These are phyloP conservation scores for Escallonia rubra DNA, from an alignment of 129 eudicot genomes.

Conservation along the genomic window DNA sequence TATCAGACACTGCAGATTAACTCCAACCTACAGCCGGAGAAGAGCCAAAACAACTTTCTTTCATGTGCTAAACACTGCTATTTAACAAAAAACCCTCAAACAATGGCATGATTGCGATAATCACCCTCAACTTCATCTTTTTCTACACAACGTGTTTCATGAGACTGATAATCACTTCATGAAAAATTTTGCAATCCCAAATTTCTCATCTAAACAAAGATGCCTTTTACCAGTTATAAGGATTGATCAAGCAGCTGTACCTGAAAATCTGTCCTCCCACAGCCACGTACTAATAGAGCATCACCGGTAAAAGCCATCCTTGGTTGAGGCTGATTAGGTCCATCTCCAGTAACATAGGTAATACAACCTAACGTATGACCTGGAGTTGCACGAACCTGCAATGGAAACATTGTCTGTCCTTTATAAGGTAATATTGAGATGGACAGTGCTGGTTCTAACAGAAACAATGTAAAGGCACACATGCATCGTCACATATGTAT, in stretches of 20 bases:
- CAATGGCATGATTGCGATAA: no score
- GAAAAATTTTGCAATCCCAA: no score
- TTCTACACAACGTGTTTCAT: no score
- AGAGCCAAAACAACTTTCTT: no score
- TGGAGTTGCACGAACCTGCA: conserved; percentile 90
- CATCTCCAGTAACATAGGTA: conserved; percentile 89
- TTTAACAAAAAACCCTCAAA: no score
- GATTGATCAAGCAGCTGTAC: conserved; percentile 19
- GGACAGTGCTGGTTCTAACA: not conserved
- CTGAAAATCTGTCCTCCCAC: conserved; percentile 99
- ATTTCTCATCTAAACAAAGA: no score
- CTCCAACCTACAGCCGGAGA: no score
- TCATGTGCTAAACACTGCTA: no score
- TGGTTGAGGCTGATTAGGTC: conserved; percentile 79
- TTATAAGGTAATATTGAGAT: not conserved
- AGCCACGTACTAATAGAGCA: conserved; percentile 85
- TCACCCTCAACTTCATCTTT: no score
- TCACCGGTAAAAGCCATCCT: conserved; percentile 97
- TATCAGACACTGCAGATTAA: no score
- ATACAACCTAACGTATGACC: conserved; percentile 97
- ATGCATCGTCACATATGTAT: not conserved
- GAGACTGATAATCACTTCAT: no score
- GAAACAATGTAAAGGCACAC: not conserved
- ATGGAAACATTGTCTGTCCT: not conserved
- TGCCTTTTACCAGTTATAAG: no score